Evolutionary conservation across 176 grass and related monocot species (phyloP).

Genomic region (Phragmites australis): DNA sequence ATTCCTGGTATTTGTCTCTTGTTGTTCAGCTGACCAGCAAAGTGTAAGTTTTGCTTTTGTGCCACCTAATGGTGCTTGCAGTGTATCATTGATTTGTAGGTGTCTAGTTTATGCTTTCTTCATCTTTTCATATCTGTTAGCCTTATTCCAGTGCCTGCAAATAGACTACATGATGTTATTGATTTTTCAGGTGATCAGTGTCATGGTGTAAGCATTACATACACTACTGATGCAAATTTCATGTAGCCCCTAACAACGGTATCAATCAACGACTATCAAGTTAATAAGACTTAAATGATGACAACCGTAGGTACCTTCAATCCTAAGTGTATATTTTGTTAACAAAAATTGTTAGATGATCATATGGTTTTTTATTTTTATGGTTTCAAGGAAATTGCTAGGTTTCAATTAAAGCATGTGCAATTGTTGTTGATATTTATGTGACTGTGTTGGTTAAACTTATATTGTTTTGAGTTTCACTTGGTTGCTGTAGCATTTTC

Average conservation of each 20-base stretch:
- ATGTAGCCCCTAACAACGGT: slow-evolving; percentile 33
- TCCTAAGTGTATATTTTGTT: too few relatives aligned
- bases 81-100: slow-evolving; percentile 54
- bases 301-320: slow-evolving; percentile 58
- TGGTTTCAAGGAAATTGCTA: too few relatives aligned
- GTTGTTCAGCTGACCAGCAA: slow-evolving; percentile 33
- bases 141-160: background rate
- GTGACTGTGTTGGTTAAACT: too few relatives aligned
- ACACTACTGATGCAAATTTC: slow-evolving; percentile 38
- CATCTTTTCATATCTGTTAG: background rate
- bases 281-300: slow-evolving; percentile 55
- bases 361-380: too few relatives aligned
- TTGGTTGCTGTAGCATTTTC: too few relatives aligned
- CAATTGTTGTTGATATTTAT: too few relatives aligned
- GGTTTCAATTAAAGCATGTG: too few relatives aligned
- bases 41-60: slow-evolving; percentile 39
- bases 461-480: too few relatives aligned
- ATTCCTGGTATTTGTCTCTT: slow-evolving; percentile 56
- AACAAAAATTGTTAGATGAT: too few relatives aligned
- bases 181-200: slow-evolving; percentile 63
- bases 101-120: slow-evolving; percentile 35
- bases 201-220: slow-evolving; percentile 45
- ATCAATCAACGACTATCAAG: slow-evolving; percentile 38
- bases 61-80: slow-evolving; percentile 41
- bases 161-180: slow-evolving; percentile 30